Conservation (phyloP, 208 protist genomes). For the Trypanosomatidae sp. region DNA sequence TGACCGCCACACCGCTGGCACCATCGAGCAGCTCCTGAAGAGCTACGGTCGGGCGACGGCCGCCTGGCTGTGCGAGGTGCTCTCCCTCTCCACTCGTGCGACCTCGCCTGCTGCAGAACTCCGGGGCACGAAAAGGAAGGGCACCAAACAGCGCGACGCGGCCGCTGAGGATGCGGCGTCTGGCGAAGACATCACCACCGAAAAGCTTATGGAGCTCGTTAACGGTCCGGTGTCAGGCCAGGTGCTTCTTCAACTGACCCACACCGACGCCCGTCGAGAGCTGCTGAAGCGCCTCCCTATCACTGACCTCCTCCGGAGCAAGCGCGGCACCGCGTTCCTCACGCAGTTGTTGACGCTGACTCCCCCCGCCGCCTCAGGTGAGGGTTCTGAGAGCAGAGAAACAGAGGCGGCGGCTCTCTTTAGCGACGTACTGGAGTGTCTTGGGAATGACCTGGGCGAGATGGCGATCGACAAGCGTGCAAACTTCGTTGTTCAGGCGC, state of each 20-base stretch:
- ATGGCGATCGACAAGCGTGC: conserved; percentile 66
- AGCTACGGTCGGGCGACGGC: conserved; percentile 38
- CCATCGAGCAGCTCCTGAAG: conserved; percentile 71
- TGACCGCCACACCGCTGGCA: conserved; percentile 78
- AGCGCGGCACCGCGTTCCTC: conserved; percentile 75
- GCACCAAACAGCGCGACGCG: conserved; percentile 9
- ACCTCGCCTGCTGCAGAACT: conserved; percentile 5
- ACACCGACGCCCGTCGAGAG: conserved; percentile 31
- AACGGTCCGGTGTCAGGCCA: conserved; percentile 70
- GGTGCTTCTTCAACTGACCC: conserved; percentile 61
- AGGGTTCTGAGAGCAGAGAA: conserved; percentile 6
- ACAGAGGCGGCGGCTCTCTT: conserved; percentile 37
- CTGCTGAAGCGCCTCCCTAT: conserved; percentile 51
- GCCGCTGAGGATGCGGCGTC: conserved; percentile 4
- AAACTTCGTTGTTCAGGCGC: conserved; percentile 85
- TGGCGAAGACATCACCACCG: conserved; percentile 20
- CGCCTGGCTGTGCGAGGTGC: conserved; percentile 65
- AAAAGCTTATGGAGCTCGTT: conserved; percentile 61
- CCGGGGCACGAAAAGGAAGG: conserved; percentile 31
- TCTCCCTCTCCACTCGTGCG: conserved; percentile 34
- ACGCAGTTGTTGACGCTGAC: conserved; percentile 45
- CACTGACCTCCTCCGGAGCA: conserved; percentile 50
- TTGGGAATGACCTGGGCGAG: conserved; percentile 45
- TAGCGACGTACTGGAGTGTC: conserved; percentile 40
- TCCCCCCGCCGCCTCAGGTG: not conserved